Evolutionary conservation across 2,329 filamentous ascomycete genomes (phyloP), one percentile per base, ranked within the genome.

Genomic region (Alternaria conjuncta): DNA sequence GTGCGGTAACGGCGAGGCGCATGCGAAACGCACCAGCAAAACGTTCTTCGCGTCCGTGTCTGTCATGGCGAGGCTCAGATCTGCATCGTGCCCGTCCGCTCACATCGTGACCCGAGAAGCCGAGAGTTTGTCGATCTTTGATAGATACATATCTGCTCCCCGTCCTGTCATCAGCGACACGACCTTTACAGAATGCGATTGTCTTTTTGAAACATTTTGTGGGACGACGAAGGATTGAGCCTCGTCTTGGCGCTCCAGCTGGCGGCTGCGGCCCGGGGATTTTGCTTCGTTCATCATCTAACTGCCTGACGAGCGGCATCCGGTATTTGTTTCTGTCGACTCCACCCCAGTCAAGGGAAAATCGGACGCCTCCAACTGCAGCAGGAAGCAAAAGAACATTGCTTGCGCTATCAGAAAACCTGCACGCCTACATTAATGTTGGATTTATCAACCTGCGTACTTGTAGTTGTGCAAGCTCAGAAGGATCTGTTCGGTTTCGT

Each of bases 1-100:
- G 47, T 46, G 54, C 60, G 57, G 55, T 32, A 55, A 61, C 65
- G 64, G 58, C 60, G 61, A 50, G 55, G 47, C 64, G 65, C 60
- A 67, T 64, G 55, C 65, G 64, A 70, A 71, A 71, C 69, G 57
- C 62, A 54, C 56, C 64, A 64, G 30, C 53, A 57, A 26, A 23
- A 55, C 57, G 57, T 65, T 66, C 55, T 61, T 62, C 54, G 43
- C 44, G 26, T 28, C 43, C 11, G 43, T 50, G 47, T 56, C 49
- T 53, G 49, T 44, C 36, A 51, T 20, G 60, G 47, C 50, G 56
- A 60, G 55, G 61, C 49, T 45, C 50, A 45, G 57, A 66, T 61
- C 61, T 64, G 41, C 49, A 56, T 45, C 46, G 50, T 45, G 45
- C 44, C 58, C 41, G 57, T 55, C 61, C 43, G 30, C 32, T 41